Conservation (phyloP, 306 rosid genomes). For the Rosa multiflora region DNA sequence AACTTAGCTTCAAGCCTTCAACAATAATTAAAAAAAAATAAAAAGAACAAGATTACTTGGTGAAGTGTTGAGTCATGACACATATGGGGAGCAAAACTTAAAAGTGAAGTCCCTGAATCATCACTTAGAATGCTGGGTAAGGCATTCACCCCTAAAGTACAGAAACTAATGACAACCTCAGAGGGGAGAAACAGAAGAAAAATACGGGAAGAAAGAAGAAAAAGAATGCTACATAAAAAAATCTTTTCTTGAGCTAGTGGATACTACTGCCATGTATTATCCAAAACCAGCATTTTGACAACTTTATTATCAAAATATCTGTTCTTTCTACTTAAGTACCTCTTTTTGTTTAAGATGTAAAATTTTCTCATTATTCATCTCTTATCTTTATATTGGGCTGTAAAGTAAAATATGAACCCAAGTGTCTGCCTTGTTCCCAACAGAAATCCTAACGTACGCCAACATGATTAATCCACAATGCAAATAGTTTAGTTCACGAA, state of each 20-base stretch:
- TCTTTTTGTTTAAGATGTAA: too few relatives aligned
- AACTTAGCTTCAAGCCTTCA: background rate
- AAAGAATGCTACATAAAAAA: background rate
- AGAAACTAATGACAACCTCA: background rate
- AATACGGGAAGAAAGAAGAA: background rate
- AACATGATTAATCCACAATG: too few relatives aligned
- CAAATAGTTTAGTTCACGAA: too few relatives aligned
- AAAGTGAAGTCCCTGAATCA: background rate
- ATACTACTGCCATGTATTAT: too few relatives aligned
- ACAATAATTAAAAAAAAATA: conserved; percentile 2
- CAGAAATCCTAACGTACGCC: too few relatives aligned
- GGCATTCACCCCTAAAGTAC: background rate
- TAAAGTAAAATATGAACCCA: background rate
- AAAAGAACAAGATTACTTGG: background rate
- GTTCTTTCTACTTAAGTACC: too few relatives aligned
- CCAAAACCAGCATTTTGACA: too few relatives aligned
- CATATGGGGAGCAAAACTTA: background rate
- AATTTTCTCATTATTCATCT: background rate
- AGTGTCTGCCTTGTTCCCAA: too few relatives aligned
- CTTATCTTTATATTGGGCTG: background rate
- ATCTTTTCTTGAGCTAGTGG: too few relatives aligned
- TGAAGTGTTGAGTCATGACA: background rate
- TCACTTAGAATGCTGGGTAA: background rate
- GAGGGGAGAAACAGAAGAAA: background rate
- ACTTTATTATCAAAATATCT: too few relatives aligned